A percentile compares a stretch with the other conserved stretches of the same genome.
Conservation (phyloP, 371 early-diverging fungal genomes). For the Mortierella sp. region DNA sequence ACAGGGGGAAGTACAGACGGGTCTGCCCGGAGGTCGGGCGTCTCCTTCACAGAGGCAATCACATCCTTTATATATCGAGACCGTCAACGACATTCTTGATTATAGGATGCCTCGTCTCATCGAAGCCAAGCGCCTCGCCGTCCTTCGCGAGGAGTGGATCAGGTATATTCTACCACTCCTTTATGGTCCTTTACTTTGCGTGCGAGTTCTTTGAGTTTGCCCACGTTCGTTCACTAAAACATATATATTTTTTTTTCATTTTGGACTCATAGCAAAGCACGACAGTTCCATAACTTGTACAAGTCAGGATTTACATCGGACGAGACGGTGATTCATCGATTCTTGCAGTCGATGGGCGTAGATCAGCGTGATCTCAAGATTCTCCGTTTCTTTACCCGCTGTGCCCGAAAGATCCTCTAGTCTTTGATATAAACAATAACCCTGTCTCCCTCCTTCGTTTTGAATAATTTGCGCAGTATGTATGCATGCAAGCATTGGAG, state of each 20-base stretch:
- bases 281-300: constrained; percentile 52
- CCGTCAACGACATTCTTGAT: constrained; percentile 47
- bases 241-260: not conserved
- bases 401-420: constrained; percentile 33
- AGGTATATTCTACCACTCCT: constrained; percentile 17
- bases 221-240: not conserved
- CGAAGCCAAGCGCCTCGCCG: constrained; percentile 36
- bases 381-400: constrained; percentile 47
- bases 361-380: constrained; percentile 53
- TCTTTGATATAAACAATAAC: not conserved
- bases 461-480: not conserved
- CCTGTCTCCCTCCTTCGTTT: not conserved
- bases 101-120: constrained; percentile 39
- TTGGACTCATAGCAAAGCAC: constrained; percentile 31
- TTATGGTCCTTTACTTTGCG: not conserved
- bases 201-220: not conserved
- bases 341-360: constrained; percentile 44
- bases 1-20: not conserved
- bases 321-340: constrained; percentile 36
- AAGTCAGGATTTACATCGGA: constrained; percentile 48
- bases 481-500: not conserved
- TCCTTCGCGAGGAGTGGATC: constrained; percentile 54
- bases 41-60: not conserved
- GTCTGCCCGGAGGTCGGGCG: not conserved
- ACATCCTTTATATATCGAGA: constrained; percentile 40